Percentiles rank a stretch among this genome's conserved stretches.
These are phyloP conservation scores for Pleurotus citrinopileatus DNA, from an alignment of 768 basidiomycete species.

Conservation along the genomic window DNA sequence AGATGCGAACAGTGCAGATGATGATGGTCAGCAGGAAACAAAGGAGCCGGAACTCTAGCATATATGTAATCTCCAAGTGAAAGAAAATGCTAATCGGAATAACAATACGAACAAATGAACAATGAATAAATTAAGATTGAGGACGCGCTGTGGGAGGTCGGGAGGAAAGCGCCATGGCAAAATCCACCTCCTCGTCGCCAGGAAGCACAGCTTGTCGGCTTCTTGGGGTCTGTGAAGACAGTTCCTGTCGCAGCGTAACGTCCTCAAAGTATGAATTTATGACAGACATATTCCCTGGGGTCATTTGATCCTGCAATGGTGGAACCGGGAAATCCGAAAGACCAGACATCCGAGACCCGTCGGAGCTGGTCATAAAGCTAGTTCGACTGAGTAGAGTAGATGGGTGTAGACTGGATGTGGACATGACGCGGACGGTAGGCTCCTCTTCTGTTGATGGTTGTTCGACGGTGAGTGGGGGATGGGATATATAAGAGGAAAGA, in stretches of 20 bases:
- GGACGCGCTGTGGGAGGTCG: conserved; percentile 17
- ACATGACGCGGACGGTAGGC: conserved; percentile 1
- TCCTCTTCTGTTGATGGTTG: background rate
- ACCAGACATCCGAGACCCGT: conserved; percentile 60
- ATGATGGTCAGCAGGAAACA: background rate
- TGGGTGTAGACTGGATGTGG: conserved; percentile 26
- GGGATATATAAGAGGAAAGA: conserved; percentile 23
- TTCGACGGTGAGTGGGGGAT: background rate
- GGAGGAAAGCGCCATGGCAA: conserved; percentile 23
- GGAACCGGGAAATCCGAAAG: conserved; percentile 74
- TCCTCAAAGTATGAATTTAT: conserved; percentile 43
- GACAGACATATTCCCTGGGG: conserved; percentile 35
- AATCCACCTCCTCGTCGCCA: conserved; percentile 26
- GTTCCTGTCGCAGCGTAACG: conserved; percentile 16
- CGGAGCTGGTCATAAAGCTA: conserved; percentile 64
- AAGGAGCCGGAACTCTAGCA: conserved; percentile 8
- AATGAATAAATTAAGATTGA: conserved; percentile 10
- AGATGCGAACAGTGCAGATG: background rate
- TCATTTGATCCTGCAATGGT: conserved; percentile 31
- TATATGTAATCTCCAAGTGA: background rate
- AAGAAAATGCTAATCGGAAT: conserved; percentile 6
- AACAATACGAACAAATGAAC: conserved; percentile 6
- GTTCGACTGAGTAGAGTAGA: conserved; percentile 33
- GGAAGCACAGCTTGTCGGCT: conserved; percentile 21
- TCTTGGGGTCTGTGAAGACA: conserved; percentile 11